A percentile compares a stretch with the other conserved stretches of the same genome.
Evolutionary conservation across 495 filamentous ascomycete species (phyloP).

Genomic region (Echria macrotheca): DNA sequence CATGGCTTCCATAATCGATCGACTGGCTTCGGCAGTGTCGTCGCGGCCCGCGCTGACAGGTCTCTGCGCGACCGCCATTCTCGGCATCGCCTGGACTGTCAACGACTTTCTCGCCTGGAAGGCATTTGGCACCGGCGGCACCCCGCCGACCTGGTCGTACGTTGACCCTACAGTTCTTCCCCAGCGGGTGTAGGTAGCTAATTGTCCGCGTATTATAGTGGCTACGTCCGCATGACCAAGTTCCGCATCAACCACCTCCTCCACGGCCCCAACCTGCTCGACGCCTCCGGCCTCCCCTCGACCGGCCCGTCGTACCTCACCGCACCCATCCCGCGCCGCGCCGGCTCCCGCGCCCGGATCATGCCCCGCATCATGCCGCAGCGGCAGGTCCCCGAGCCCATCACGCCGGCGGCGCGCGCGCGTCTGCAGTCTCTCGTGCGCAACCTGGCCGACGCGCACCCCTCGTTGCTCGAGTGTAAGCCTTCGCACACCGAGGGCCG

Average conservation of each 20-base stretch:
- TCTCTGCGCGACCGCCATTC: slow-evolving; percentile 7
- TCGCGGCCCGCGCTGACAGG: slow-evolving; percentile 6
- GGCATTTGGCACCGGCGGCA: slow-evolving; percentile 10
- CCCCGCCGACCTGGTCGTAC: slow-evolving; percentile 8
- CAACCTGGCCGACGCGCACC: neutral
- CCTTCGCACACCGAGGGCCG: slow-evolving; percentile 3
- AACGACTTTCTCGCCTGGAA: slow-evolving; percentile 10
- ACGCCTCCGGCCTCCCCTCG: neutral
- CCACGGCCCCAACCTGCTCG: slow-evolving; percentile 7
- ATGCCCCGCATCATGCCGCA: slow-evolving; percentile 13
- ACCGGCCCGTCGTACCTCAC: slow-evolving; percentile 6
- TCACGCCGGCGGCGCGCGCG: neutral
- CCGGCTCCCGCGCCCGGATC: slow-evolving; percentile 5
- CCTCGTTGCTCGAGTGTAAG: neutral
- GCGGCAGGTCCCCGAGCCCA: slow-evolving; percentile 10
- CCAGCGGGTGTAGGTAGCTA: neutral
- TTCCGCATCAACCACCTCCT: slow-evolving; percentile 6
- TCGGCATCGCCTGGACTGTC: slow-evolving; percentile 7
- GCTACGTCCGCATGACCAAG: slow-evolving; percentile 12
- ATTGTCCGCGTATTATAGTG: neutral
- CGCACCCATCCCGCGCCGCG: neutral
- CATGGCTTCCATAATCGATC: slow-evolving; percentile 1
- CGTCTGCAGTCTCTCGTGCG: neutral
- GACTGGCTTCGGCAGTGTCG: neutral
- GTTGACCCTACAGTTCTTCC: neutral